These are phyloP conservation scores for Penicillium taxi DNA, from an alignment of 495 filamentous ascomycete species.

Conservation along the genomic window DNA sequence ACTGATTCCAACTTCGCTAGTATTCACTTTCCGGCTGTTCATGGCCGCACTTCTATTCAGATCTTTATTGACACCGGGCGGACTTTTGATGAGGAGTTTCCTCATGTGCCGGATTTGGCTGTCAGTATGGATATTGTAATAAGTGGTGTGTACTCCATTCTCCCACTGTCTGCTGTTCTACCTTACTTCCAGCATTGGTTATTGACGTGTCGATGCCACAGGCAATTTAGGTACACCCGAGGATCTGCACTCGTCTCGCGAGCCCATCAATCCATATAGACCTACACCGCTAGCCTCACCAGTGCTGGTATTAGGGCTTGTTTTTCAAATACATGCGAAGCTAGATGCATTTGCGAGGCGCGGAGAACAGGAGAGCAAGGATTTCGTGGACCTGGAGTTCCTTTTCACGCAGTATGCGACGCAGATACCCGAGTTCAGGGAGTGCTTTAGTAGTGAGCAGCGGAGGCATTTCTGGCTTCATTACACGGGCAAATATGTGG, in stretches of 20 bases:
- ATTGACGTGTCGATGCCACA: constrained; percentile 1
- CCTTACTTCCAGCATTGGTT: background rate
- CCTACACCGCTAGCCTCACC: constrained; percentile 15
- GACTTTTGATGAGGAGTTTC: constrained; percentile 14
- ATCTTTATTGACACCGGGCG: constrained; percentile 18
- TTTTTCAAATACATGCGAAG: constrained; percentile 20
- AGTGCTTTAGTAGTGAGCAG: constrained; percentile 14
- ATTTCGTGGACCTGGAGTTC: constrained; percentile 18
- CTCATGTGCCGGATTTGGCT: constrained; percentile 15
- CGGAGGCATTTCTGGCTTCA: constrained; percentile 15
- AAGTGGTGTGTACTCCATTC: constrained; percentile 10
- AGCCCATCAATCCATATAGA: constrained; percentile 14
- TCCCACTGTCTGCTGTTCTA: background rate
- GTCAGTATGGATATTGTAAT: constrained; percentile 21
- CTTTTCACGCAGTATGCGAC: constrained; percentile 15
- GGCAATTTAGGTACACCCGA: constrained; percentile 16
- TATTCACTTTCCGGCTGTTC: constrained; percentile 16
- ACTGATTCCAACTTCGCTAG: constrained; percentile 5
- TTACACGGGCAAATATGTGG: constrained; percentile 13
- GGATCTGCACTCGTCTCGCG: constrained; percentile 18
- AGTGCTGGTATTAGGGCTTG: constrained; percentile 13
- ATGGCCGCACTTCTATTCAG: constrained; percentile 16
- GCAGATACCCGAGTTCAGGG: constrained; percentile 14
- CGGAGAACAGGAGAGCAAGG: constrained; percentile 17
- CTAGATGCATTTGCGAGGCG: constrained; percentile 14